Evolutionary conservation across 2,329 filamentous ascomycete species (phyloP).

Genomic region (Aspergillus pseudoterreus): DNA sequence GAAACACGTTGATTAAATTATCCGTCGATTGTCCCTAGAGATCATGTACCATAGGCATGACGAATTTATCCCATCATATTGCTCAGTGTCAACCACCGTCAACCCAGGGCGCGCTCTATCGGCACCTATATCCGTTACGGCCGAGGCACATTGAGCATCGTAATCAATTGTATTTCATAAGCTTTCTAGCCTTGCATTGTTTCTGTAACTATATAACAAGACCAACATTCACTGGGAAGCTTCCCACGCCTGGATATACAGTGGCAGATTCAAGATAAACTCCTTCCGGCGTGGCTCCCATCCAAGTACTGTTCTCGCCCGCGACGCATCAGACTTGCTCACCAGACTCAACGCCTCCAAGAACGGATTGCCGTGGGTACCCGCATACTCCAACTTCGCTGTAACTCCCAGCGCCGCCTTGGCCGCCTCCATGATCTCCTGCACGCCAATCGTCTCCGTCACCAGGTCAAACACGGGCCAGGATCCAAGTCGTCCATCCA

Average conservation of each 20-base stretch:
- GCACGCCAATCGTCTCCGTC: constrained; percentile 16
- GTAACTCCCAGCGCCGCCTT: not conserved
- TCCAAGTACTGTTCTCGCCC: constrained; percentile 21
- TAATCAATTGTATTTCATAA: no score
- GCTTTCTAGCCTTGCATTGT: no score
- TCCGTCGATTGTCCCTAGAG: no score
- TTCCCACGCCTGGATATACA: constrained; percentile 13
- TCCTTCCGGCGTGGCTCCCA: constrained; percentile 31
- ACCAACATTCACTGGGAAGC: not conserved
- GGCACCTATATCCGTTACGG: no score
- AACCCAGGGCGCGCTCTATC: no score
- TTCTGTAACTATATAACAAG: no score
- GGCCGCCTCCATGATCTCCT: constrained; percentile 26
- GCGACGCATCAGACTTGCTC: not conserved
- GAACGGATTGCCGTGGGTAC: not conserved
- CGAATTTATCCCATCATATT: no score
- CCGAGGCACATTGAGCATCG: no score
- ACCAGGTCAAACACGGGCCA: constrained; percentile 40
- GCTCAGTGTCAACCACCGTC: no score
- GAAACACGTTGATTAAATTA: no score
- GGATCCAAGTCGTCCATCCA: constrained; percentile 23
- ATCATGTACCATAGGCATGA: no score
- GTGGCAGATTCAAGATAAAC: constrained; percentile 16
- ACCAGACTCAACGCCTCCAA: not conserved
- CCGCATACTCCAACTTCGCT: not conserved